Evolutionary conservation across 768 basidiomycete genomes (phyloP), one percentile per base, ranked within the genome.

Genomic region (Hydnum rufescens): DNA sequence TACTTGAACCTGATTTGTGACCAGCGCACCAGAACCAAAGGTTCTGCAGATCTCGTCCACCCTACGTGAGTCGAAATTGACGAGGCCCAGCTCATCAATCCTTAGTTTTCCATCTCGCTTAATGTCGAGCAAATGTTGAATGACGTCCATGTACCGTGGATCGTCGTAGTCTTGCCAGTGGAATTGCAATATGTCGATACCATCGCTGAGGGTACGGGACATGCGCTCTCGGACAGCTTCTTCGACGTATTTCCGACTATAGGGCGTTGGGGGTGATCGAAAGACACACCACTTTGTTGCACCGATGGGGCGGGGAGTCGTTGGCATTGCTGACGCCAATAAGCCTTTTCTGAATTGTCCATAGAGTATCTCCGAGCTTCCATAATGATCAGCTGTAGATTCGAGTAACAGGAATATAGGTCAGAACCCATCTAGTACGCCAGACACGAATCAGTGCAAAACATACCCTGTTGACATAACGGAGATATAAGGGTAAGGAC

Each of bases 241-340:
- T 58, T 77, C 70, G 48, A 85, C 81, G 51, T 71, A 64, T 29
- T 68, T 63, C 4, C 73, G 74, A 2, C 80, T 71, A 1, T 74
- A 68, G 13, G 64, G 64, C 16, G 69, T 66, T 13, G 44, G 8
- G 13, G 44, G 44, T 28, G 66, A 65, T 53, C 73, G 70, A 67
- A 87, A 87, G 13, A 84, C 74, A 62, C 84, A 87, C 83, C 82
- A 89, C 61, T 89, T 89, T 2, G 87, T 89, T 1, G 80, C 82
- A 42, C 82, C 80, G 25, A 87, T 47, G 8, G 44, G 44, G 8
- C 13, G 13, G 44, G 44, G 13, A 13, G 13, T 16, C 13, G 44
- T 16, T 8, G 56, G 5, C 82, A 70, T 2, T 13, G 18, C 29
- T 22, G 22, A 4, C 31, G 19, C 42, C 42, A 6, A 43, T 6